A percentile compares a stretch with the other conserved stretches of the same genome.
phyloP scores from a whole-genome alignment of 768 basidiomycete genomes.

The Kwoniella dendrophila region DNA sequence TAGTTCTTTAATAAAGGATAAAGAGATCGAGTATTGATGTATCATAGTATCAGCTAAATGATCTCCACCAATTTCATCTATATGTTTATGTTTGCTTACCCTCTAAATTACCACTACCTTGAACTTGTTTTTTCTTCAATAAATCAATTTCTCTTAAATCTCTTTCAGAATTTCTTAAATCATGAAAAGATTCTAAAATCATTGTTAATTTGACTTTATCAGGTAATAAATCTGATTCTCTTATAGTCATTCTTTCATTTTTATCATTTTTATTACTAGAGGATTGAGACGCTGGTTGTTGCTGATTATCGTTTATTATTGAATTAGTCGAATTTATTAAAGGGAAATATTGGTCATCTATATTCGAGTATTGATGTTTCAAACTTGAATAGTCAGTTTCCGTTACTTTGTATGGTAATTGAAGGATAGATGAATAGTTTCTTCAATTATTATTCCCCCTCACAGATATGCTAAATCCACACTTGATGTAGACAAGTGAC shows the following conservation, averaged over 20 bases:
- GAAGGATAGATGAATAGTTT: background rate
- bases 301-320: background rate
- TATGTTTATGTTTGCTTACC: conserved; percentile 36
- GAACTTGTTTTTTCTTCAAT: conserved; percentile 28
- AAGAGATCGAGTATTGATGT: background rate
- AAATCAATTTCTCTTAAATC: conserved; percentile 44
- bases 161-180: conserved; percentile 38
- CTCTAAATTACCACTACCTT: conserved; percentile 42
- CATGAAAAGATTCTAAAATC: conserved; percentile 40
- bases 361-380: too few species aligned
- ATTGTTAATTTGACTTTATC: conserved; percentile 38
- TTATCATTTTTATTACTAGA: background rate
- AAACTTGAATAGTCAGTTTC: background rate
- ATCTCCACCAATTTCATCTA: too few species aligned
- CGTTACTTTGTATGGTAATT: background rate
- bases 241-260: conserved; percentile 1
- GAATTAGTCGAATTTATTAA: conserved; percentile 18
- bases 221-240: conserved; percentile 34
- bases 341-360: conserved; percentile 44
- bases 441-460: too few species aligned
- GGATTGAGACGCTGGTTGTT: too few species aligned
- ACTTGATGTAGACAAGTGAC: too few species aligned
- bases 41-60: background rate
- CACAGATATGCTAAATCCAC: too few species aligned
- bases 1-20: too few species aligned